These are phyloP conservation scores for Onygenales sp. DNA, from an alignment of 2,329 filamentous ascomycete species.

Conservation along the genomic window DNA sequence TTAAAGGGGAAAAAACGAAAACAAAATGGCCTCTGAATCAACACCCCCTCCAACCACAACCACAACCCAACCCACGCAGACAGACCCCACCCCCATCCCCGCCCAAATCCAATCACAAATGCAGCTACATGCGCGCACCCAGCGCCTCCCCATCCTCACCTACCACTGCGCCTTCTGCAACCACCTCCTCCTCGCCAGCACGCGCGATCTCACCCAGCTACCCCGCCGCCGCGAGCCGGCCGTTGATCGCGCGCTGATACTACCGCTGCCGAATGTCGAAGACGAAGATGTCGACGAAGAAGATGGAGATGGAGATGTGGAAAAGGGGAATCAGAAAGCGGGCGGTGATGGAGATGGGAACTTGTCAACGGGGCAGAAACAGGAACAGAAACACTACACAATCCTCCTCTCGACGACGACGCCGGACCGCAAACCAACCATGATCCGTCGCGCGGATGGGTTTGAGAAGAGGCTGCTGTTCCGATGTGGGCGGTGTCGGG, in stretches of 20 bases:
- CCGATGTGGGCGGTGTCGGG: conserved; percentile 51
- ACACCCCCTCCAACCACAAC: not conserved
- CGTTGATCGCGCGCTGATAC: conserved; percentile 48
- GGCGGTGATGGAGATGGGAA: conserved; percentile 10
- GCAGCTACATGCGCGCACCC: not conserved
- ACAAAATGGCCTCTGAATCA: not conserved
- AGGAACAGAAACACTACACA: conserved; percentile 28
- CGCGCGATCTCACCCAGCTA: conserved; percentile 37
- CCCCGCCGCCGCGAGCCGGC: conserved; percentile 42
- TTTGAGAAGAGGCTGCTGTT: conserved; percentile 57
- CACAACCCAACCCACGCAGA: not conserved
- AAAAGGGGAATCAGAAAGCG: conserved; percentile 5
- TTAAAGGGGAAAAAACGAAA: not conserved
- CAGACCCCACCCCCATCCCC: not conserved
- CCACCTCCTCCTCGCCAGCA: conserved; percentile 53
- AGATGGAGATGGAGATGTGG: conserved; percentile 6
- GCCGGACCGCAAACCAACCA: conserved; percentile 38
- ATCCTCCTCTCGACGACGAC: conserved; percentile 43
- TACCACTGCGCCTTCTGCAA: conserved; percentile 57
- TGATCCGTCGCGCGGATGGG: conserved; percentile 50
- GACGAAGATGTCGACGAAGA: conserved; percentile 6
- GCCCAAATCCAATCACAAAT: not conserved
- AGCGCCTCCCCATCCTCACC: conserved; percentile 33
- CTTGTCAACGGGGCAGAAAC: not conserved
- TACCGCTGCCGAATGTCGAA: conserved; percentile 36